These are phyloP conservation scores for Platanthera zijinensis DNA, from an alignment of 106 monocot species.

Conservation along the genomic window DNA sequence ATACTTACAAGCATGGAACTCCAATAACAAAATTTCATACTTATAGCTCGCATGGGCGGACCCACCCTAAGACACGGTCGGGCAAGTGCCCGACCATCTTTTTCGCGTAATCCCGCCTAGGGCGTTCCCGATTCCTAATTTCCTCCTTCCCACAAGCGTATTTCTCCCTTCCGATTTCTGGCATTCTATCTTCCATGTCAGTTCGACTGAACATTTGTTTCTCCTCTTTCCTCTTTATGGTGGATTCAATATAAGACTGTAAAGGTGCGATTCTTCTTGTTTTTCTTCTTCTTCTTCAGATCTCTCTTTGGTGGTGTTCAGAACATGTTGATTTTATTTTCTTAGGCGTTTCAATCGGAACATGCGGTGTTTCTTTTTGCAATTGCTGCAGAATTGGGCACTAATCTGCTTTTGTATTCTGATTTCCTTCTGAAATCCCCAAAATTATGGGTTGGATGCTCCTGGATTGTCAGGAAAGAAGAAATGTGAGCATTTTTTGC, in stretches of 20 bases:
- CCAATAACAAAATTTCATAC: no score
- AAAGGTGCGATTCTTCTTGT: not conserved
- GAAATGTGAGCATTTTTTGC: conserved; percentile 37
- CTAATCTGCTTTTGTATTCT: not conserved
- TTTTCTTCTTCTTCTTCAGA: not conserved
- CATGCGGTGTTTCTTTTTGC: not conserved
- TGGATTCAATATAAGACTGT: conserved; percentile 3
- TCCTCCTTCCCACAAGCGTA: no score
- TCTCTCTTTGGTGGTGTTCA: not conserved
- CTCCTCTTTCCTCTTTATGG: conserved; percentile 6
- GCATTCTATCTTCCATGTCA: conserved; percentile 41
- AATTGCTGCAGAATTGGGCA: not conserved
- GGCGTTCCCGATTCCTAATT: no score
- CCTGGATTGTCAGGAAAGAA: conserved; percentile 25
- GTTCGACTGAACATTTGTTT: conserved; percentile 14
- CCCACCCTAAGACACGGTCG: no score
- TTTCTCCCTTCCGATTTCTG: conserved; percentile 5
- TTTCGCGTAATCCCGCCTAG: no score
- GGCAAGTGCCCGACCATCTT: no score
- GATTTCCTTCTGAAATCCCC: not conserved
- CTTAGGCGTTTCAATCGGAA: not conserved
- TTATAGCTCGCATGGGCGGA: no score
- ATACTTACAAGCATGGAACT: no score
- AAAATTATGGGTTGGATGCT: not conserved
- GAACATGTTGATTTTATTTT: not conserved